phyloP scores from a whole-genome alignment of 2,329 filamentous ascomycete species.

The Ceratocystis ficicola region DNA sequence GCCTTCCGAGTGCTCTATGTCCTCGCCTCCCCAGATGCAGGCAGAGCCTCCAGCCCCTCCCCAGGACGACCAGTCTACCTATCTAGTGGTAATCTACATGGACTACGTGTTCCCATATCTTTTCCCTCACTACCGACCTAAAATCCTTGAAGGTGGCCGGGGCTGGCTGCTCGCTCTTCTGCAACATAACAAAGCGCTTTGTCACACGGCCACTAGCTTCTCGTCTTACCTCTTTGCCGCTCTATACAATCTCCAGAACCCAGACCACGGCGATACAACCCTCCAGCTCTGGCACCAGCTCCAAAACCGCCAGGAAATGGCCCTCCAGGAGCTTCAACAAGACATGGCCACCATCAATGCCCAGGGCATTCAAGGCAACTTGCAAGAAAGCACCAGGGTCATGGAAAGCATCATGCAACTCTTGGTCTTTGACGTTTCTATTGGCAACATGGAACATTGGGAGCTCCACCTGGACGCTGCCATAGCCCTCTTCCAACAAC shows the following conservation, averaged over 20 bases:
- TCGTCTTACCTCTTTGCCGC: slow-evolving; percentile 46
- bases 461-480: slow-evolving; percentile 41
- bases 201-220: slow-evolving; percentile 45
- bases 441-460: slow-evolving; percentile 37
- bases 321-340: slow-evolving; percentile 34
- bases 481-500: slow-evolving; percentile 38
- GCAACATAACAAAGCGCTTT: slow-evolving; percentile 44
- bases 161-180: slow-evolving; percentile 49
- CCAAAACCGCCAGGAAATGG: slow-evolving; percentile 35
- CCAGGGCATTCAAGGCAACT: slow-evolving; percentile 27
- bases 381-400: slow-evolving; percentile 31
- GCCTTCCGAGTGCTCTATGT: slow-evolving; percentile 21
- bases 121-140: slow-evolving; percentile 50
- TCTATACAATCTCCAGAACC: slow-evolving; percentile 25
- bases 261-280: slow-evolving; percentile 30
- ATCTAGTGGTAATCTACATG: slow-evolving; percentile 46
- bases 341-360: slow-evolving; percentile 32
- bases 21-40: slow-evolving; percentile 16
- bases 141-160: slow-evolving; percentile 43
- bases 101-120: slow-evolving; percentile 51
- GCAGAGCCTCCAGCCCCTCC: neutral
- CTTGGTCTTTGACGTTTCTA: slow-evolving; percentile 40
- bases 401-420: slow-evolving; percentile 43
- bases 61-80: slow-evolving; percentile 25
- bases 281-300: slow-evolving; percentile 32